phyloP scores from a whole-genome alignment of 176 grass and related monocot genomes.

The Neostapfia colusana region DNA sequence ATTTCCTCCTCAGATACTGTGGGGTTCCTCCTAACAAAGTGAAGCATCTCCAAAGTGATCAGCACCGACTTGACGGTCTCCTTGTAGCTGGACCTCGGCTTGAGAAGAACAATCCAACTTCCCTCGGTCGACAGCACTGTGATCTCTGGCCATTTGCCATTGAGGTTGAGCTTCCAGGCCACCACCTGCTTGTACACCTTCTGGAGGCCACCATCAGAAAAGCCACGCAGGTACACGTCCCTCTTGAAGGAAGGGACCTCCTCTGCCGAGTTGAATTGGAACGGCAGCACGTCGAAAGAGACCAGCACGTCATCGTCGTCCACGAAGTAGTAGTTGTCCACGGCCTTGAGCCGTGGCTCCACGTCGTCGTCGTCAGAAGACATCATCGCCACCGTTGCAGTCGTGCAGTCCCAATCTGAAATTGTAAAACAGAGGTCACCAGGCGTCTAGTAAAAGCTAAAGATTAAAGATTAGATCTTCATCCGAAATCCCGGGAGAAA shows the following conservation, averaged over 20 bases:
- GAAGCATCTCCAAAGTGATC: constrained; percentile 58
- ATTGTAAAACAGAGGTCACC: background rate
- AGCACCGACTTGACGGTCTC: constrained; percentile 47
- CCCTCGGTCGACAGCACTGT: constrained; percentile 47
- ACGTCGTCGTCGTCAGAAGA: constrained; percentile 22
- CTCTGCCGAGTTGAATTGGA: constrained; percentile 16
- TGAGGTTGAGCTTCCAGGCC: constrained; percentile 62
- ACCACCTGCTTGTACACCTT: constrained; percentile 56
- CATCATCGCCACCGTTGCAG: constrained; percentile 2
- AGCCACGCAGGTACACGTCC: constrained; percentile 48
- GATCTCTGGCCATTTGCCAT: constrained; percentile 37
- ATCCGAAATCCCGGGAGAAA: background rate
- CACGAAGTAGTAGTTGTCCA: constrained; percentile 48
- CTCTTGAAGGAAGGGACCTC: constrained; percentile 16
- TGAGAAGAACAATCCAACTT: constrained; percentile 62
- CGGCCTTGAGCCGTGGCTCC: constrained; percentile 22
- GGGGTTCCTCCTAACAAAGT: constrained; percentile 57
- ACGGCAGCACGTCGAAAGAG: constrained; percentile 49
- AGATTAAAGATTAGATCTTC: background rate
- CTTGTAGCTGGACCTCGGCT: constrained; percentile 52
- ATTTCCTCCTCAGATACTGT: constrained; percentile 38
- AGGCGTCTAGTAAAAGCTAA: background rate
- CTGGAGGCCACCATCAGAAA: constrained; percentile 39
- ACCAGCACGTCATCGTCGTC: constrained; percentile 34
- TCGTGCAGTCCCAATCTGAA: background rate